These are phyloP conservation scores for Yamadazyma sp. DNA, from an alignment of 1,139 yeast genomes.

Conservation along the genomic window DNA sequence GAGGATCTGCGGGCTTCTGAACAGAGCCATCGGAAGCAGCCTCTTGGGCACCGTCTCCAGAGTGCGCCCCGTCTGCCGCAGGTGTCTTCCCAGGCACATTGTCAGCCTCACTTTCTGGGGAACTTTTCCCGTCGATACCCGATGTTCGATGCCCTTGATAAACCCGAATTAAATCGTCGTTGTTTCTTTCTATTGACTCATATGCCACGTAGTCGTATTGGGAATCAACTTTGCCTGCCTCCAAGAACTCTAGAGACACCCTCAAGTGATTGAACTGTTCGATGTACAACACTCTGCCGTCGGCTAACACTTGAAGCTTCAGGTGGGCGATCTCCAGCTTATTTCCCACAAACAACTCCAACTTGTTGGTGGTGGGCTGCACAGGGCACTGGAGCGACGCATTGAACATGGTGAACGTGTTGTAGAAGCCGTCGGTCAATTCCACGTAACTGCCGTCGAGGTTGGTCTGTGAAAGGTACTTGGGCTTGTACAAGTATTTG, in stretches of 20 bases:
- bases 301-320: slow-evolving; percentile 24
- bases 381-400: slow-evolving; percentile 24
- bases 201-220: slow-evolving; percentile 23
- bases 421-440: slow-evolving; percentile 27
- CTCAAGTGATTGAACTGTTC: slow-evolving; percentile 35
- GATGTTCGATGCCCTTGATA: background rate
- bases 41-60: too few relatives aligned
- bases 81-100: background rate
- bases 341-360: slow-evolving; percentile 37
- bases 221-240: slow-evolving; percentile 32
- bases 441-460: slow-evolving; percentile 34
- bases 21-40: too few relatives aligned
- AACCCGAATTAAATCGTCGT: background rate
- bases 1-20: too few relatives aligned
- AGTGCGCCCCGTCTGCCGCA: too few relatives aligned
- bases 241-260: slow-evolving; percentile 38
- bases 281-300: slow-evolving; percentile 33
- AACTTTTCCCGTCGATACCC: background rate
- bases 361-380: slow-evolving; percentile 24
- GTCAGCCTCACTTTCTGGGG: too few relatives aligned
- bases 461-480: slow-evolving; percentile 21
- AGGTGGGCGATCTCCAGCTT: slow-evolving; percentile 19
- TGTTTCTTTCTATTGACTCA: slow-evolving; percentile 20
- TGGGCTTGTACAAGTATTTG: slow-evolving; percentile 38
- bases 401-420: slow-evolving; percentile 28